These are phyloP conservation scores for Garcia nutans DNA, from an alignment of 345 rosid genomes.

Conservation along the genomic window DNA sequence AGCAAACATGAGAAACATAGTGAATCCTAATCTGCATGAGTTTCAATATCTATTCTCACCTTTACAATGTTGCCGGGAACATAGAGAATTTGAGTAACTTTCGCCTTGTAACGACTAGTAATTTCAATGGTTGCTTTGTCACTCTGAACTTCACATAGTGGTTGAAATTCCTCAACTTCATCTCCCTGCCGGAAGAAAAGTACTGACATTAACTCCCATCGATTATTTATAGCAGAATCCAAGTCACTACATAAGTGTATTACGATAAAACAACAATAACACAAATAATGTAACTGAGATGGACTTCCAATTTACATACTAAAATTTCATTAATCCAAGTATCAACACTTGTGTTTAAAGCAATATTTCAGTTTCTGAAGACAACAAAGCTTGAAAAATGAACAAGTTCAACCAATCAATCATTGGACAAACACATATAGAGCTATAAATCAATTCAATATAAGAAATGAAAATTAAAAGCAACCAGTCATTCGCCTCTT, in stretches of 20 bases:
- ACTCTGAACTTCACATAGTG: slow-evolving; percentile 95
- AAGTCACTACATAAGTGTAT: not conserved
- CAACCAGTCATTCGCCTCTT: slow-evolving; percentile 58
- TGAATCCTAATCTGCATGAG: not conserved
- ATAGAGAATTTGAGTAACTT: slow-evolving; percentile 53
- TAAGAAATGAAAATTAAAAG: not conserved
- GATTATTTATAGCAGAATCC: not conserved
- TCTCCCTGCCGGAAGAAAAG: slow-evolving; percentile 63
- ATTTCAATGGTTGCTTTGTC: slow-evolving; percentile 96
- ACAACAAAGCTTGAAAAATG: not conserved
- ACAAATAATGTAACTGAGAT: not conserved
- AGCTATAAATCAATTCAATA: too few relatives aligned
- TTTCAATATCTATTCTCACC: slow-evolving; percentile 37
- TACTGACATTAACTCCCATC: not conserved
- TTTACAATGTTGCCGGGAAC: slow-evolving; percentile 82
- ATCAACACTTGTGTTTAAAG: not conserved
- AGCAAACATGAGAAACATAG: not conserved
- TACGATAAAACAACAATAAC: not conserved
- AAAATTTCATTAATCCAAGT: not conserved
- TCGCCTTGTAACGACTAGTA: slow-evolving; percentile 91
- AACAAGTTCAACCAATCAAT: not conserved
- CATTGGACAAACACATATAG: too few relatives aligned
- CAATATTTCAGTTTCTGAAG: not conserved
- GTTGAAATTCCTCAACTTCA: slow-evolving; percentile 83
- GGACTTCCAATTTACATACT: not conserved